These are phyloP conservation scores for Diddensiella transvaalensis DNA, from an alignment of 805 yeast species.

Conservation along the genomic window DNA sequence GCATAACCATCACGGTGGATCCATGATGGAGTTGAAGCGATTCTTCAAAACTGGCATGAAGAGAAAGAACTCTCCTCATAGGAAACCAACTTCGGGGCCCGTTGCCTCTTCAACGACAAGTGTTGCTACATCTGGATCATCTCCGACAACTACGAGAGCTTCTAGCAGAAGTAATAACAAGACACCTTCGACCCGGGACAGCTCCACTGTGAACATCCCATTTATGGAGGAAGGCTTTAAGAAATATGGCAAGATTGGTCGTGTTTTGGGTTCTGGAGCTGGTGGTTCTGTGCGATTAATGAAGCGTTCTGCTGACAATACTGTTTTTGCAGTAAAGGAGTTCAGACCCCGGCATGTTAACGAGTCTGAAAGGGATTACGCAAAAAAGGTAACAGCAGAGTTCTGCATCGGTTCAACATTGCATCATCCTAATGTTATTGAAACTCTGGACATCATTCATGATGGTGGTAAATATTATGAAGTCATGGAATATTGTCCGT, in stretches of 20 bases:
- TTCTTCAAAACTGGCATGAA: constrained; percentile 37
- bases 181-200: neutral
- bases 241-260: constrained; percentile 73
- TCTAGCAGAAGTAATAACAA: constrained; percentile 7
- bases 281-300: constrained; percentile 89
- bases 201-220: constrained; percentile 27
- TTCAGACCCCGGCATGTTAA: constrained; percentile 63
- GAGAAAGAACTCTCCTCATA: constrained; percentile 16
- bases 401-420: constrained; percentile 76
- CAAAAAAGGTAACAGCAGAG: constrained; percentile 76
- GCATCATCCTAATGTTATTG: constrained; percentile 74
- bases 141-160: constrained; percentile 8
- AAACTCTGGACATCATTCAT: constrained; percentile 73
- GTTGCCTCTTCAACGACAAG: constrained; percentile 5
- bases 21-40: constrained; percentile 40
- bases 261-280: constrained; percentile 84
- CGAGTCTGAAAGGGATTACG: constrained; percentile 67
- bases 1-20: constrained; percentile 22
- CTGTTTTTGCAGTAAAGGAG: constrained; percentile 80
- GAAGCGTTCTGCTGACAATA: constrained; percentile 54
- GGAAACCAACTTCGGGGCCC: constrained; percentile 4
- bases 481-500: constrained; percentile 91
- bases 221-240: constrained; percentile 44
- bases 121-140: constrained; percentile 9
- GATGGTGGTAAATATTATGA: constrained; percentile 63